phyloP scores from a whole-genome alignment of 2,329 filamentous ascomycete genomes.

The Stachybotrys echinatus region DNA sequence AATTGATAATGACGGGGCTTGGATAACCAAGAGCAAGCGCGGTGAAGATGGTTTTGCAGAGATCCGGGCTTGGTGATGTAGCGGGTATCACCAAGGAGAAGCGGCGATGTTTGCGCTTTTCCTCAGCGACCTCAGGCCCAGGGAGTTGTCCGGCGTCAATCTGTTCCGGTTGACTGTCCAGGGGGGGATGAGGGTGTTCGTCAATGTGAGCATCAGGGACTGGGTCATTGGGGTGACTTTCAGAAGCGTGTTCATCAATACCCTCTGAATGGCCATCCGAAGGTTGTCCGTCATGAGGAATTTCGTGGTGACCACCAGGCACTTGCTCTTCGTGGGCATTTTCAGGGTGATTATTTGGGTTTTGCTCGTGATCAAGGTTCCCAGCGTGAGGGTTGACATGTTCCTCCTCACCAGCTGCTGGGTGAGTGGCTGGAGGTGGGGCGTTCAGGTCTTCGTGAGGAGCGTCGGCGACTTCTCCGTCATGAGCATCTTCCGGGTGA shows the following conservation, averaged over 20 bases:
- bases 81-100: constrained; percentile 15
- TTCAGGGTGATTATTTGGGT: not conserved
- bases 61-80: constrained; percentile 10
- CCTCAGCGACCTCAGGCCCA: not conserved
- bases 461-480: too few species aligned
- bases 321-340: not conserved
- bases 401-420: too few species aligned
- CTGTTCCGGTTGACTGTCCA: not conserved
- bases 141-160: not conserved
- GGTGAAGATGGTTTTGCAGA: constrained; percentile 15
- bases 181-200: too few species aligned
- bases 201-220: not conserved
- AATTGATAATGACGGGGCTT: constrained; percentile 15
- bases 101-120: constrained; percentile 3
- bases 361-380: not conserved
- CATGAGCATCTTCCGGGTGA: too few species aligned
- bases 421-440: too few species aligned
- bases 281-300: not conserved
- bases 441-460: not conserved
- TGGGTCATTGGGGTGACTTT: not conserved
- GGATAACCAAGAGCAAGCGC: constrained; percentile 14
- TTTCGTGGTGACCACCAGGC: not conserved
- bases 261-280: not conserved
- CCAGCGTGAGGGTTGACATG: not conserved
- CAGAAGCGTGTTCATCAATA: not conserved